Evolutionary conservation across 352 stramenopile species (phyloP).

Genomic region (Phytophthora fragariaefolia): DNA sequence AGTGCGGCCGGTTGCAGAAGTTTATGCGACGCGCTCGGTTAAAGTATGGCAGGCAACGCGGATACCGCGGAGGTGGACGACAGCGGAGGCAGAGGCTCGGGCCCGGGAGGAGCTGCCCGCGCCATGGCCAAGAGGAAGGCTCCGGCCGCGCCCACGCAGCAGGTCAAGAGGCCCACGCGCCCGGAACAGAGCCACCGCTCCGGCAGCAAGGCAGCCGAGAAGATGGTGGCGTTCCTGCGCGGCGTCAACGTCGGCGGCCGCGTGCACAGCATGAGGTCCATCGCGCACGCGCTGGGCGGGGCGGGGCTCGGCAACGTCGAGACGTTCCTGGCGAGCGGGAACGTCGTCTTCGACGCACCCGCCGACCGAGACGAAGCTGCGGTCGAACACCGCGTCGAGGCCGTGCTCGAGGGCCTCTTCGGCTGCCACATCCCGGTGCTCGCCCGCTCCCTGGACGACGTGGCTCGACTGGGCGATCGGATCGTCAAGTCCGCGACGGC

Average conservation of each 20-base stretch:
- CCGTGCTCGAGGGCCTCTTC: conserved; percentile 33
- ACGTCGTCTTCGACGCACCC: conserved; percentile 31
- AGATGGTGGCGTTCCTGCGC: conserved; percentile 42
- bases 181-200: background rate
- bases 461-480: conserved; percentile 8
- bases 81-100: conserved; percentile 13
- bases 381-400: conserved; percentile 33
- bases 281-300: conserved; percentile 21
- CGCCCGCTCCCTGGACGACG: conserved; percentile 26
- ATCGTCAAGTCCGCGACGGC: conserved; percentile 26
- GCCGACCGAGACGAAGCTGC: background rate
- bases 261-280: conserved; percentile 42
- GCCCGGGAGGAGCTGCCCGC: conserved; percentile 1
- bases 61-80: conserved; percentile 11
- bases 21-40: too few relatives aligned
- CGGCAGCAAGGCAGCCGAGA: conserved; percentile 4
- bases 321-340: conserved; percentile 46
- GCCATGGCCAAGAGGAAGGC: conserved; percentile 23
- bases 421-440: conserved; percentile 32
- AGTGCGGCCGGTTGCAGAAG: too few relatives aligned
- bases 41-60: background rate
- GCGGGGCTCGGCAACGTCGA: conserved; percentile 29
- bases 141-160: background rate
- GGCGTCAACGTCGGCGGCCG: conserved; percentile 41
- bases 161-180: conserved; percentile 14